Percentiles rank a stretch among this genome's conserved stretches.
Conservation (phyloP, 495 filamentous ascomycete species). For the Usnea hakonensis region DNA sequence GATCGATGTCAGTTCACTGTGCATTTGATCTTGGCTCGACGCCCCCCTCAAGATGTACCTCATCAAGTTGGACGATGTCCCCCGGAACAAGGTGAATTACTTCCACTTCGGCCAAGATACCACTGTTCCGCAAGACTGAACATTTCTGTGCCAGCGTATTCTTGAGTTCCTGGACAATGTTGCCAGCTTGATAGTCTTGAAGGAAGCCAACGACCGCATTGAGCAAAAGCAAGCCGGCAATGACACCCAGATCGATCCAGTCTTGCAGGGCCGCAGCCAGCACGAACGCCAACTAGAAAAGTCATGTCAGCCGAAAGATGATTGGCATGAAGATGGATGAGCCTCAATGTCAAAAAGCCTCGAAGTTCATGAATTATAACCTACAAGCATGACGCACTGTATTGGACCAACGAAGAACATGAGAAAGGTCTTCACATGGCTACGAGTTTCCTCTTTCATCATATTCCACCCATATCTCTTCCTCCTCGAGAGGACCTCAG, state of each 20-base stretch:
- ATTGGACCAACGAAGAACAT: conserved; percentile 83
- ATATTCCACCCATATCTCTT: conserved; percentile 80
- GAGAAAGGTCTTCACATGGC: conserved; percentile 75
- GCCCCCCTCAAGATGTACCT: conserved; percentile 28
- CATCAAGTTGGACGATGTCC: conserved; percentile 82
- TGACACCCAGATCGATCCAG: conserved; percentile 78
- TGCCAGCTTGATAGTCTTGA: conserved; percentile 84
- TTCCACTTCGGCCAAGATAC: conserved; percentile 57
- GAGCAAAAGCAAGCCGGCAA: conserved; percentile 62
- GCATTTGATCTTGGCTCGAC: background rate
- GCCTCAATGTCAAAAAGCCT: background rate
- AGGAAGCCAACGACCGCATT: conserved; percentile 82
- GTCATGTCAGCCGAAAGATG: conserved; percentile 11
- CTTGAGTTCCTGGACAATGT: conserved; percentile 86
- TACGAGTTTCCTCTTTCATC: conserved; percentile 85
- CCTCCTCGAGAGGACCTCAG: conserved; percentile 60
- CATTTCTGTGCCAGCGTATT: conserved; percentile 83
- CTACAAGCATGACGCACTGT: conserved; percentile 90
- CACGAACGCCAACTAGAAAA: conserved; percentile 55
- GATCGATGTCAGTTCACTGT: background rate
- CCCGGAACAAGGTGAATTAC: conserved; percentile 77
- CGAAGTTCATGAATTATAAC: conserved; percentile 13
- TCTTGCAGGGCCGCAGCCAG: conserved; percentile 73
- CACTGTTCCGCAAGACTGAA: conserved; percentile 70
- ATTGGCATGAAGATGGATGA: background rate